Evolutionary conservation across 2,329 filamentous ascomycete species (phyloP).

Genomic region (Didymella arachidicola): DNA sequence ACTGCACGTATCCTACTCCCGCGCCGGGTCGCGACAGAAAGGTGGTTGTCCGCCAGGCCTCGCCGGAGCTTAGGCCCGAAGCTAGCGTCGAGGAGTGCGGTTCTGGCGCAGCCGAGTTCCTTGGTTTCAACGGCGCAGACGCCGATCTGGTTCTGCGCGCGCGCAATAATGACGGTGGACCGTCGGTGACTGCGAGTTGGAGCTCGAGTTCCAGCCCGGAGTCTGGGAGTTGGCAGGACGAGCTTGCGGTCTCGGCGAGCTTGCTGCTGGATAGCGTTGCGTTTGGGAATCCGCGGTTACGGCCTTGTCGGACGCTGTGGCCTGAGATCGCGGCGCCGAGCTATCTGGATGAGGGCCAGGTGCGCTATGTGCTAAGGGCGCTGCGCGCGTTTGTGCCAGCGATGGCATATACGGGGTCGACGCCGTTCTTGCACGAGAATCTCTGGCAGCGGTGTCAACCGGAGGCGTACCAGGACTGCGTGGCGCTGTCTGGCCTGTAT

Average conservation of each 20-base stretch:
- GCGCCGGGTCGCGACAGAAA: conserved; percentile 31
- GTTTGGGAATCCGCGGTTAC: not conserved
- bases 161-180: not conserved
- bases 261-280: conserved; percentile 4
- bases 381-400: conserved; percentile 31
- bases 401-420: conserved; percentile 35
- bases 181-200: conserved; percentile 9
- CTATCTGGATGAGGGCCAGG: conserved; percentile 27
- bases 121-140: conserved; percentile 12
- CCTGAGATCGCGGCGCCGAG: conserved; percentile 17
- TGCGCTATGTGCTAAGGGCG: conserved; percentile 23
- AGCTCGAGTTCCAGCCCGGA: conserved; percentile 26
- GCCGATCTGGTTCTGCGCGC: conserved; percentile 1
- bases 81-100: conserved; percentile 2
- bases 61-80: conserved; percentile 17
- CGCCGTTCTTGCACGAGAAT: conserved; percentile 35
- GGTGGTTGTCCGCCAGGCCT: conserved; percentile 36
- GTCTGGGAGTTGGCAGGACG: conserved; percentile 12
- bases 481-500: conserved; percentile 36
- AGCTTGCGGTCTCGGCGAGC: conserved; percentile 6
- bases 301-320: not conserved
- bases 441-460: conserved; percentile 34
- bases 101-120: conserved; percentile 8
- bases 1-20: conserved; percentile 35
- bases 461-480: conserved; percentile 38